These are phyloP conservation scores for Phaeotremella fagi DNA, from an alignment of 768 basidiomycete species.

Conservation along the genomic window DNA sequence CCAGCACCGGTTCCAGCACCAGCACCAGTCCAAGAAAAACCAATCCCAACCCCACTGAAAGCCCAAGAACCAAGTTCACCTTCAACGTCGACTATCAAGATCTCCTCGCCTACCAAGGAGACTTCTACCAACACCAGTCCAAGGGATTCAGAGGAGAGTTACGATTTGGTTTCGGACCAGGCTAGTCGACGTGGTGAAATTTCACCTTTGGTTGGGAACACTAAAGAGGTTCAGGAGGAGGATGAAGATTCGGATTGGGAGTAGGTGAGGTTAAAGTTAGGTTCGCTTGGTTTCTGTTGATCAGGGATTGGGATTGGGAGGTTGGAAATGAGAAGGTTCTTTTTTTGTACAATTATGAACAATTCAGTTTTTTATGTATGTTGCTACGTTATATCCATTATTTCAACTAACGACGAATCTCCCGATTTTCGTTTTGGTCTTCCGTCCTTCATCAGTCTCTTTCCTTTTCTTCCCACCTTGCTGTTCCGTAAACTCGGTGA, in stretches of 20 bases:
- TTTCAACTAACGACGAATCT: no score
- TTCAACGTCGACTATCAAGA: not conserved
- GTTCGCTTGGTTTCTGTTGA: not conserved
- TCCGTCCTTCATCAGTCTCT: not conserved
- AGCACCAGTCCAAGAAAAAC: not conserved
- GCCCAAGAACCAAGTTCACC: not conserved
- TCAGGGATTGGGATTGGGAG: not conserved
- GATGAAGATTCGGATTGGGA: slow-evolving; percentile 48
- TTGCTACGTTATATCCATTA: not conserved
- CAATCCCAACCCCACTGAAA: not conserved
- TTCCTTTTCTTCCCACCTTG: not conserved
- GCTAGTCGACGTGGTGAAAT: slow-evolving; percentile 6
- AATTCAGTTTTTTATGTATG: not conserved
- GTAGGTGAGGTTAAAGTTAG: slow-evolving; percentile 4
- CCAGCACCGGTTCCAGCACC: not conserved
- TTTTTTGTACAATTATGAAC: not conserved
- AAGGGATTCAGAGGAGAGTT: slow-evolving; percentile 45
- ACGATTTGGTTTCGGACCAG: slow-evolving; percentile 44
- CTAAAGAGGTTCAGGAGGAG: slow-evolving; percentile 1
- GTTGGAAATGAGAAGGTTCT: not conserved
- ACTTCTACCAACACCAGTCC: slow-evolving; percentile 31
- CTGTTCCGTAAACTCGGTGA: not conserved
- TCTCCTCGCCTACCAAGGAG: not conserved
- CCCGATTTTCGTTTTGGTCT: no score
- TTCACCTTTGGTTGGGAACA: not conserved